Base-by-base conservation (phyloP, 2,329 filamentous ascomycete genomes). In the Plenodomus tracheiphilus region DNA sequence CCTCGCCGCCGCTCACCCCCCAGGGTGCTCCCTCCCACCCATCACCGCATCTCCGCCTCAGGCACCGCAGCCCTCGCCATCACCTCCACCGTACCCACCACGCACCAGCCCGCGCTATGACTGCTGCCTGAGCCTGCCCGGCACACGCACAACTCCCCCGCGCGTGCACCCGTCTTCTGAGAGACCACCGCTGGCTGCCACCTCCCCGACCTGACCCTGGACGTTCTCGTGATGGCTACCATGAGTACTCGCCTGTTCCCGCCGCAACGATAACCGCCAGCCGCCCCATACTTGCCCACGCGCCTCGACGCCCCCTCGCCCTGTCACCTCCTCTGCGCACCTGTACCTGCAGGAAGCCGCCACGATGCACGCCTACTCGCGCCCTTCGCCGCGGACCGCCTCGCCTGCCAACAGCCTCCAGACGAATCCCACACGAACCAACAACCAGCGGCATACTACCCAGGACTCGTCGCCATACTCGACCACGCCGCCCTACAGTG, bases 351-450 rank as follows among this genome's bases (percentile, higher is more conserved):
- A 56, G 58, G 58, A 60, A 50, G 43, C 56, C 58, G 54, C 56
- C 58, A 46, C 69, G 63, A 97, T 97, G 92, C 91, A 97, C 83
- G 92, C 61, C 42, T 89, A 92, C 75, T 86, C 89, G 63, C 86
- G 92, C 64, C 83, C 85, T 54, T 83, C 87, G 59, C 87, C 88
- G 58, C 82, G 85, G 71, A 82, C 85, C 65, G 82, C 87, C 53
- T 91, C 89, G 54, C 86, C 90, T 54, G 86, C 86, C 63, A 84
- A 82, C 64, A 86, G 87, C 41, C 82, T 86, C 43, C 83, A 86
- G 69, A 86, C 88, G 51, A 90, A 89, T 65, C 84, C 87, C 62
- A 79, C 83, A 54, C 83, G 89, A 52, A 77, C 75, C 25, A 90
- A 90, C 74, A 91, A 88, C 70, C 80, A 82, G 47, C 86, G 88